Percentiles rank a stretch among this genome's conserved stretches.
Evolutionary conservation across 495 filamentous ascomycete genomes (phyloP).

Genomic region (Talaromyces adpressus): DNA sequence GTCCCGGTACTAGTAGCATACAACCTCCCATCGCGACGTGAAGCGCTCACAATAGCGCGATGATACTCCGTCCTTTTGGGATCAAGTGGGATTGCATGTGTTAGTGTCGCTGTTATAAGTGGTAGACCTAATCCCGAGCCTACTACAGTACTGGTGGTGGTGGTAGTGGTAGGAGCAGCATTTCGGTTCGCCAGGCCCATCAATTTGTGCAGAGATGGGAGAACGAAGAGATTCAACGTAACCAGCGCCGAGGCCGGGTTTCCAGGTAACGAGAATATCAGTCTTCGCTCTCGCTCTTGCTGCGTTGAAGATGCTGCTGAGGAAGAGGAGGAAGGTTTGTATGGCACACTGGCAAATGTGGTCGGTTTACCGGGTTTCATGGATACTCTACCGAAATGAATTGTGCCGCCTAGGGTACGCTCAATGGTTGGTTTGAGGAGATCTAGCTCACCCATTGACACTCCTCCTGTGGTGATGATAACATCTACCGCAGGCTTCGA

Average conservation of each 20-base stretch:
- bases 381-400: slow-evolving; percentile 91
- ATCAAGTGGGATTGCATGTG: slow-evolving; percentile 67
- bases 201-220: slow-evolving; percentile 75
- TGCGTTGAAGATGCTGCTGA: slow-evolving; percentile 16
- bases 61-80: slow-evolving; percentile 79
- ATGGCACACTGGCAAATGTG: slow-evolving; percentile 85
- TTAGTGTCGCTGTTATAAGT: slow-evolving; percentile 60
- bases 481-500: slow-evolving; percentile 52
- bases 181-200: slow-evolving; percentile 30
- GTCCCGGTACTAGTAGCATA: slow-evolving; percentile 78
- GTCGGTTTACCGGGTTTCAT: slow-evolving; percentile 99
- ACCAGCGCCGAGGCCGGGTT: slow-evolving; percentile 93
- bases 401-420: slow-evolving; percentile 78
- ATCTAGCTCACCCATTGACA: slow-evolving; percentile 97
- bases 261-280: slow-evolving; percentile 86
- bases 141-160: neutral
- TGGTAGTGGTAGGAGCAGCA: neutral
- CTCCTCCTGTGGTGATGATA: slow-evolving; percentile 87
- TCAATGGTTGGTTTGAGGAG: slow-evolving; percentile 97
- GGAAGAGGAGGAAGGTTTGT: slow-evolving; percentile 30
- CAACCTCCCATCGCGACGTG: slow-evolving; percentile 56
- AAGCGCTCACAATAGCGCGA: slow-evolving; percentile 59
- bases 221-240: slow-evolving; percentile 87
- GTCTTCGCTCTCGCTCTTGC: slow-evolving; percentile 51
- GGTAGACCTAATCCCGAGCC: slow-evolving; percentile 55